Evolutionary conservation across 495 filamentous ascomycete species (phyloP).

Genomic region (Penicillium parvum): DNA sequence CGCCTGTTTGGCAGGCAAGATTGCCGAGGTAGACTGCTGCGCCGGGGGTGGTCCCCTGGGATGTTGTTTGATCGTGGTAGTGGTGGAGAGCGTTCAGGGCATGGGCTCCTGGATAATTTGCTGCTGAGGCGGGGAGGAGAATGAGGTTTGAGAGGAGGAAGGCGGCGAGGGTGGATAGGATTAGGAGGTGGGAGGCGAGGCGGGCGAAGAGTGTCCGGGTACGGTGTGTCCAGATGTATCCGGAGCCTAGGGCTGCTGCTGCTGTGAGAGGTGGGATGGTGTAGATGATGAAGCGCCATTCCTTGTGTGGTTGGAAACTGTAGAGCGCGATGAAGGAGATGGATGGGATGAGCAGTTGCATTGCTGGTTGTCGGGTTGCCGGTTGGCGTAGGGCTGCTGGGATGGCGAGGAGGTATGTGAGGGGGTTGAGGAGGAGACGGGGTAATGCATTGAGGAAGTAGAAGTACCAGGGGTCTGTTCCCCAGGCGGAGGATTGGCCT

Average conservation of each 20-base stretch:
- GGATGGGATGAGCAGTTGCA: slow-evolving; percentile 59
- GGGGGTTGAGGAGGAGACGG: slow-evolving; percentile 76
- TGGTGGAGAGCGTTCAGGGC: slow-evolving; percentile 55
- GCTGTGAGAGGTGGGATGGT: slow-evolving; percentile 76
- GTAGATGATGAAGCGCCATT: slow-evolving; percentile 94
- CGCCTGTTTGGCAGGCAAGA: slow-evolving; percentile 86
- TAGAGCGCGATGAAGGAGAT: slow-evolving; percentile 73
- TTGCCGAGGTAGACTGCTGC: slow-evolving; percentile 74
- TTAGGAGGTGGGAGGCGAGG: slow-evolving; percentile 48
- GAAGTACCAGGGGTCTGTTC: slow-evolving; percentile 74
- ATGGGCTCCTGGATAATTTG: slow-evolving; percentile 86
- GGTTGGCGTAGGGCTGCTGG: slow-evolving; percentile 58
- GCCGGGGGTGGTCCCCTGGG: slow-evolving; percentile 11
- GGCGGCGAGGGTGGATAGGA: slow-evolving; percentile 54
- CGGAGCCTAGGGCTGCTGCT: slow-evolving; percentile 66
- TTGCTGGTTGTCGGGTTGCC: slow-evolving; percentile 40
- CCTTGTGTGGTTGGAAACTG: slow-evolving; percentile 87
- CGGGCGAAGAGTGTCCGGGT: slow-evolving; percentile 46
- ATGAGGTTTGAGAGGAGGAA: slow-evolving; percentile 58
- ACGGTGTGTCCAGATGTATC: slow-evolving; percentile 67
- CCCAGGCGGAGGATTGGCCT: slow-evolving; percentile 74
- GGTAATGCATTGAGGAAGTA: slow-evolving; percentile 84
- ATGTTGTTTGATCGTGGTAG: slow-evolving; percentile 12
- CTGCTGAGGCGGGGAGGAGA: slow-evolving; percentile 62
- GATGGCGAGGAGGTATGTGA: slow-evolving; percentile 57